Percentiles rank a stretch among this genome's conserved stretches.
phyloP scores from a whole-genome alignment of 441 rosid genomes.

The Syzygium syzygioides region DNA sequence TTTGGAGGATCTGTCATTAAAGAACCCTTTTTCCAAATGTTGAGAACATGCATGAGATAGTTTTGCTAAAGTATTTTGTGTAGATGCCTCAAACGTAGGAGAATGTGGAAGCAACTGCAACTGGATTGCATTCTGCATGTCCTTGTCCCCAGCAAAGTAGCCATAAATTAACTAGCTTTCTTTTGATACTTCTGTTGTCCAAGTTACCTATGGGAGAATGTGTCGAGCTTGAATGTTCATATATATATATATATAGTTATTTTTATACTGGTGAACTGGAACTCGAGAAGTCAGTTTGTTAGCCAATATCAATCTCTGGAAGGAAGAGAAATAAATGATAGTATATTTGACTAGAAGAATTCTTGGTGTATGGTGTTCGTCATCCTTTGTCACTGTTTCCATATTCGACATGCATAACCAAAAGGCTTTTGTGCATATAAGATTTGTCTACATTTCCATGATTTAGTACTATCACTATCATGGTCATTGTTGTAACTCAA shows the following conservation, averaged over 20 bases:
- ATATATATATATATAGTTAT: neutral
- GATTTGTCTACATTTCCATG: neutral
- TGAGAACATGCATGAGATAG: neutral
- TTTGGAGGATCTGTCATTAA: neutral
- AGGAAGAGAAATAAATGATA: neutral
- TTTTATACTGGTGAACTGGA: neutral
- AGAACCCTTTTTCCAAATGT: neutral
- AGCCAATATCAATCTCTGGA: neutral
- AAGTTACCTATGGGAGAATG: neutral
- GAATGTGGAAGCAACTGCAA: neutral
- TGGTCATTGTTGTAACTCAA: neutral
- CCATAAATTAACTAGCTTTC: neutral
- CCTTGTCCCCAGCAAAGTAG: neutral
- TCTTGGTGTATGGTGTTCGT: neutral
- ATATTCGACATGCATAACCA: neutral
- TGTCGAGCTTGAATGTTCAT: neutral
- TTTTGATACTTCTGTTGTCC: neutral
- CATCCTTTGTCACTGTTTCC: neutral
- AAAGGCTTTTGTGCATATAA: neutral
- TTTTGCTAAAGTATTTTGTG: neutral
- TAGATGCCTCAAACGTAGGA: neutral
- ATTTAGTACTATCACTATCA: neutral
- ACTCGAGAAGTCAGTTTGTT: neutral
- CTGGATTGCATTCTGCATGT: neutral
- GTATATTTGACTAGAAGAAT: neutral